Evolutionary conservation across 208 protist species (phyloP), one percentile per base, ranked within the genome.

Genomic region (Tritrichomonas foetus): DNA sequence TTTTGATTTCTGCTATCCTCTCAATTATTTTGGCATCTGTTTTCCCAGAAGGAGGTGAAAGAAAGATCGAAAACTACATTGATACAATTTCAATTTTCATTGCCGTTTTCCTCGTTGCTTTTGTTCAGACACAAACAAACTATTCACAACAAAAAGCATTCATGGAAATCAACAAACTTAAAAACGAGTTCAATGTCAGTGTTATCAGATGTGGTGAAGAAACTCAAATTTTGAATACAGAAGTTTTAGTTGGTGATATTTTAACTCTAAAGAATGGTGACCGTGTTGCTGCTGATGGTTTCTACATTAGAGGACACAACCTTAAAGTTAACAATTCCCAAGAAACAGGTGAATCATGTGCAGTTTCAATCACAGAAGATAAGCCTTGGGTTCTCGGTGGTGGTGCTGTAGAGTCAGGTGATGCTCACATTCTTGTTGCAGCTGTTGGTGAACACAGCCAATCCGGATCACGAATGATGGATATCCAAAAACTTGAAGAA

Each of bases 251-350:
- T 20, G 93, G 93, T 89, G 93, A 94, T 89, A 82, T 94, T 30
- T 44, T 94, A 39, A 55, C 64, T 22, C 49, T 94, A 3, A 94
- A 94, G 69, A 92, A 93, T 2, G 93, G 93, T 20, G 69, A 94
- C 30, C 16, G 9, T 64, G 41, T 94, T 33, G 66, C 57, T n/a
- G 93, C 93, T 44, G 93, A 94, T 47, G 22, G 93, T 36, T 50
- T 82, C 3, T 82, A 82, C 41, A 82, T 82, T 9, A 22, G 41
- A 22, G 74, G 74, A 20, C 33, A 82, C 3, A 36, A 82, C 25
- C 39, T 82, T 36, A 82, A 82, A 50, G 74, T 82, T 82, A 82
- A 82, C 74, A 82, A 82, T 36, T 82, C 74, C 1, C n/a, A 25
- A 49, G n/a, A 82, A 50, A 82, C 74, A 20, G 74, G 74, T 82